Evolutionary conservation across 306 rosid species (phyloP).

Genomic region (Begonia loranthoides): DNA sequence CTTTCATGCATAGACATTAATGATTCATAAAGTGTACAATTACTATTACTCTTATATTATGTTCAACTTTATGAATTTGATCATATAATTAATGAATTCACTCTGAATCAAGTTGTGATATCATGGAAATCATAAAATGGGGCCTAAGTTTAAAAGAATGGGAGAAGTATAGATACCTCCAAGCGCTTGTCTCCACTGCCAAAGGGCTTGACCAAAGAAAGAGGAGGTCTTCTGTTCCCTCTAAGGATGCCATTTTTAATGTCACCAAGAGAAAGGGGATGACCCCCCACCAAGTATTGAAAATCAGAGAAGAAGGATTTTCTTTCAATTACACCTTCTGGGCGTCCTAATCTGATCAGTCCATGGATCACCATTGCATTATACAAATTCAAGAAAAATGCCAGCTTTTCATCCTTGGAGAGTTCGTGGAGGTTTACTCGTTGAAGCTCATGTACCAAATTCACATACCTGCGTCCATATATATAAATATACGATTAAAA

Average conservation of each 20-base stretch:
- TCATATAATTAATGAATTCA: no score
- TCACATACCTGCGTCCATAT: conserved; percentile 51
- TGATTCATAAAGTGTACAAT: no score
- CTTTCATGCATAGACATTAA: no score
- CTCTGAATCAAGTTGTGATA: no score
- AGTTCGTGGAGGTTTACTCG: conserved; percentile 54
- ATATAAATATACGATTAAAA: neutral
- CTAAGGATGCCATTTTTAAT: conserved; percentile 79
- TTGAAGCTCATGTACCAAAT: conserved; percentile 60
- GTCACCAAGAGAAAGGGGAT: conserved; percentile 45
- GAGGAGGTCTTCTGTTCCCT: conserved; percentile 72
- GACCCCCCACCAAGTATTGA: conserved; percentile 69
- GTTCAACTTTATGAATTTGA: no score
- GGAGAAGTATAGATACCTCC: conserved; percentile 32
- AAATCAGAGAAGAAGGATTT: conserved; percentile 68
- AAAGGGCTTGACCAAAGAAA: conserved; percentile 57
- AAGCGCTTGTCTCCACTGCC: conserved; percentile 49
- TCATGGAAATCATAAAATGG: no score
- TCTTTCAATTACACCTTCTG: conserved; percentile 64
- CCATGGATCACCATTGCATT: conserved; percentile 97
- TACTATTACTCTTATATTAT: no score
- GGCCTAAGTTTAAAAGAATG: no score
- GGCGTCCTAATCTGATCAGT: conserved; percentile 46
- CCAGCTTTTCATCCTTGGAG: conserved; percentile 52
- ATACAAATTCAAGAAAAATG: conserved; percentile 81